Evolutionary conservation across 305 asterid species (phyloP), one percentile per base, ranked within the genome.

Genomic region (Lippia alba): DNA sequence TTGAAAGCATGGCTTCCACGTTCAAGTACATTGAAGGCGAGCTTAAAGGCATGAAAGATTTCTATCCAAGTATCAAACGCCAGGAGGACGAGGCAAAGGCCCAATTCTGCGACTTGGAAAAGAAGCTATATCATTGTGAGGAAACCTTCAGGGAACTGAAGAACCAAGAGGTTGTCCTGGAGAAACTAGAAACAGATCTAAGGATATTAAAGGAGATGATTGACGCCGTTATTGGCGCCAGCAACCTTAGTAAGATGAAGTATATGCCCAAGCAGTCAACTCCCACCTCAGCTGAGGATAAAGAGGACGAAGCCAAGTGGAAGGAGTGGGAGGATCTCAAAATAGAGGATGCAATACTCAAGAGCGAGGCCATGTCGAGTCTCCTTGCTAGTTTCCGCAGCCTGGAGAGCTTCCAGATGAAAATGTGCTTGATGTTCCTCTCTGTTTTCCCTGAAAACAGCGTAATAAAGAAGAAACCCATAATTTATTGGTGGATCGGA

Each of bases 401-500:
- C 60, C 34, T 56, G 48, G 41, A 33, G 20, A 17, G 41, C 45
- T 24, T 45, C 17, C 36, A 12, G 51, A 16, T 19, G 30, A 58
- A 60, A 6, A 46, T 69, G 74, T 58, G 74, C 39, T 48, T 19
- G 11, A 36, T 69, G 50, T 58, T 50, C 51, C 67, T 69, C 58
- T 69, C 74, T 0, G 34, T 58, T 12, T 69, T 69, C 10, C 67
- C 74, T 4, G 18, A 32, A 50, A 58, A 56, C 48, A 34, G 49
- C 20, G 5, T 6, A 39, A 58, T 69, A 33, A 19, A 58, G 30
- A 69, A 69, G n/a, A 69, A 19, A 15, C 60, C 66, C 20, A 20
- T 58, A 50, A 17, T 69, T 4, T 69, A 69, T 61, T 69, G 67
- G 74, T 69, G 74, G 74, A 46, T 58, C 8, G 74, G 74, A 3